phyloP scores from a whole-genome alignment of 2,329 filamentous ascomycete genomes.

The Coleophoma crateriformis region DNA sequence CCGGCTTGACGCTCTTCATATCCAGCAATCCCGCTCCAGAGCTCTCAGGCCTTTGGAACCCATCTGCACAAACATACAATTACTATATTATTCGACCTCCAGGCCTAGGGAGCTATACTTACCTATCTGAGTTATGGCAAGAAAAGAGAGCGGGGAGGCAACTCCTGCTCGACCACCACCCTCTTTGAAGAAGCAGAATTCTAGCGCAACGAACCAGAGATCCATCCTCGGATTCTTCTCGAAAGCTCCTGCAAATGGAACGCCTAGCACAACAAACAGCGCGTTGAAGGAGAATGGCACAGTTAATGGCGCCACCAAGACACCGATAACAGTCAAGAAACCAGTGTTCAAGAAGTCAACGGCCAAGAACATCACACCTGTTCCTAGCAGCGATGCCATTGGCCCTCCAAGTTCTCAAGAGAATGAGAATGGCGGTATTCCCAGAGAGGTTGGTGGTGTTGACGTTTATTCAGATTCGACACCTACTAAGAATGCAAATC shows the following conservation, averaged over 20 bases:
- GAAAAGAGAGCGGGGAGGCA: slow-evolving; percentile 10
- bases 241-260: slow-evolving; percentile 39
- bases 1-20: too few species aligned
- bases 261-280: slow-evolving; percentile 28
- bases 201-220: slow-evolving; percentile 52
- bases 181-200: slow-evolving; percentile 23
- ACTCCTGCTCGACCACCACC: slow-evolving; percentile 21
- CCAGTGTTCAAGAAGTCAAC: slow-evolving; percentile 25
- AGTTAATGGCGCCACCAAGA: slow-evolving; percentile 25
- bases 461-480: slow-evolving; percentile 36
- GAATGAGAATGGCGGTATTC: slow-evolving; percentile 40
- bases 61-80: too few species aligned
- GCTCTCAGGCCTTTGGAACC: too few species aligned
- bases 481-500: slow-evolving; percentile 36
- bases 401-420: slow-evolving; percentile 65
- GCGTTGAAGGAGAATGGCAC: slow-evolving; percentile 17
- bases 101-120: too few species aligned
- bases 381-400: slow-evolving; percentile 73
- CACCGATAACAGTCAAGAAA: slow-evolving; percentile 34
- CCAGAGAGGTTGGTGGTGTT: slow-evolving; percentile 45
- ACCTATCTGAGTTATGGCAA: slow-evolving; percentile 9
- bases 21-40: too few species aligned
- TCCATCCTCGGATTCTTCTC: slow-evolving; percentile 79
- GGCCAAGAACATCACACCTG: slow-evolving; percentile 54
- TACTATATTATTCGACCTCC: too few species aligned